phyloP scores from a whole-genome alignment of 805 yeast genomes.

The Tetrapisispora iriomotensis region DNA sequence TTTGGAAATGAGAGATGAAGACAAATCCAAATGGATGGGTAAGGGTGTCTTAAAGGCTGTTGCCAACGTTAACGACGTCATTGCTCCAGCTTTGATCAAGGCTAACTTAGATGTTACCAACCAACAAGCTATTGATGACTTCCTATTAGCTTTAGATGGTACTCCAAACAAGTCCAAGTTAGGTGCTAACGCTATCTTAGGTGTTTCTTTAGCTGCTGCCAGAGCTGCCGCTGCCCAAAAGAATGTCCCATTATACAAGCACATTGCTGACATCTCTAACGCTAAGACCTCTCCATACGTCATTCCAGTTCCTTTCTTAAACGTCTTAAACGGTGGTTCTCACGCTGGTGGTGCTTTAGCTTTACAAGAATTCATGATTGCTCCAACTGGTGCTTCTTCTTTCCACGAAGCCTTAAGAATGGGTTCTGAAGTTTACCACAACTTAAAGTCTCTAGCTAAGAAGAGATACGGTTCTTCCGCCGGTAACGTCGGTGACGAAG shows the following conservation, averaged over 20 bases:
- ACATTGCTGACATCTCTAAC: conserved; percentile 72
- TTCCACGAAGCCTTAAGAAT: conserved; percentile 95
- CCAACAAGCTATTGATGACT: conserved; percentile 81
- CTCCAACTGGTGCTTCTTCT: conserved; percentile 81
- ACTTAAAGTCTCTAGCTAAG: conserved; percentile 85
- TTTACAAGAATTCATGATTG: conserved; percentile 99
- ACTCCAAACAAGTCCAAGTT: conserved; percentile 94
- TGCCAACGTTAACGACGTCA: conserved; percentile 85
- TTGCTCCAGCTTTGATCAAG: conserved; percentile 87
- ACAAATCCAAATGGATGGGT: conserved; percentile 95
- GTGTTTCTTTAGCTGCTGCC: conserved; percentile 95
- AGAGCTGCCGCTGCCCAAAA: conserved; percentile 98
- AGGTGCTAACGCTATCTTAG: conserved; percentile 98
- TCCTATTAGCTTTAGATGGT: conserved; percentile 83
- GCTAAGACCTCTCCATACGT: conserved; percentile 72
- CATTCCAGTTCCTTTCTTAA: conserved; percentile 98
- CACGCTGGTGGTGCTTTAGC: conserved; percentile 99
- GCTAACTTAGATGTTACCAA: conserved; percentile 75
- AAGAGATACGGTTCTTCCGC: conserved; percentile 96
- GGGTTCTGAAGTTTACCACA: conserved; percentile 97
- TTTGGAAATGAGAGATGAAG: conserved; percentile 95
- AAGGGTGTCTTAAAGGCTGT: conserved; percentile 98
- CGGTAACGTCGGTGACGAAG: conserved; percentile 99
- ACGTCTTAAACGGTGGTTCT: conserved; percentile 98
- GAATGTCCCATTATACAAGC: conserved; percentile 86